Percentiles rank a stretch among this genome's conserved stretches.
phyloP scores from a whole-genome alignment of 1,284 basidiomycete genomes.

The Marasmius tenuissimus region DNA sequence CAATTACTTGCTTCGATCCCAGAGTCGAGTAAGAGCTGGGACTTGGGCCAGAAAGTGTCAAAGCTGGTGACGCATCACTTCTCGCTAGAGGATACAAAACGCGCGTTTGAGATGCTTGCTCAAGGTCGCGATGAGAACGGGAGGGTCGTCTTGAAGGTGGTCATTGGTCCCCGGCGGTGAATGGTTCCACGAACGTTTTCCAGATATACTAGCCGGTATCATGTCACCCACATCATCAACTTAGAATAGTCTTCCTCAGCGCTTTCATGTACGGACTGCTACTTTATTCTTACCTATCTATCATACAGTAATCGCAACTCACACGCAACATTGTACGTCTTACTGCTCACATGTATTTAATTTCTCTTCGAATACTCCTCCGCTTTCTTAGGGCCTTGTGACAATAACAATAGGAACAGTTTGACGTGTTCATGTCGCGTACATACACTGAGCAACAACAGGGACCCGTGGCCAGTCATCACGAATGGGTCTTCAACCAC shows the following conservation, averaged over 20 bases:
- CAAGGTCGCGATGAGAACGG: conserved; percentile 77
- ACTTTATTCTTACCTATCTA: background rate
- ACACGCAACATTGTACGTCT: background rate
- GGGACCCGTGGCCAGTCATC: too few relatives aligned
- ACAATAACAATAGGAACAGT: too few relatives aligned
- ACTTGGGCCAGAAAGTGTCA: conserved; percentile 7
- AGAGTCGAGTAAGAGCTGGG: conserved; percentile 25
- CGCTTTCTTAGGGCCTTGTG: too few relatives aligned
- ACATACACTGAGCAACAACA: too few relatives aligned
- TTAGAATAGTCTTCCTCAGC: background rate
- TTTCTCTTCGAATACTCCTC: background rate
- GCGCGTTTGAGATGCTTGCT: conserved; percentile 80
- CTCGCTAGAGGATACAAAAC: conserved; percentile 59
- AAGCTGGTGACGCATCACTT: conserved; percentile 84
- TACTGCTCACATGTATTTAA: background rate
- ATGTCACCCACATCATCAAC: too few relatives aligned
- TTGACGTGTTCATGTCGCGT: too few relatives aligned
- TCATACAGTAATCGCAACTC: too few relatives aligned
- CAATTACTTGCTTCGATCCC: conserved; percentile 70
- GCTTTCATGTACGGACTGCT: background rate
- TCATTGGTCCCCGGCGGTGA: conserved; percentile 48
- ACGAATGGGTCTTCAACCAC: too few relatives aligned
- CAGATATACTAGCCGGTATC: background rate
- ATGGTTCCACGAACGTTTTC: background rate
- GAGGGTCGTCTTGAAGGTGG: conserved; percentile 83